Evolutionary conservation across 139 green algal species (phyloP), one percentile per base, ranked within the genome.

Genomic region (Asterochloris erici): DNA sequence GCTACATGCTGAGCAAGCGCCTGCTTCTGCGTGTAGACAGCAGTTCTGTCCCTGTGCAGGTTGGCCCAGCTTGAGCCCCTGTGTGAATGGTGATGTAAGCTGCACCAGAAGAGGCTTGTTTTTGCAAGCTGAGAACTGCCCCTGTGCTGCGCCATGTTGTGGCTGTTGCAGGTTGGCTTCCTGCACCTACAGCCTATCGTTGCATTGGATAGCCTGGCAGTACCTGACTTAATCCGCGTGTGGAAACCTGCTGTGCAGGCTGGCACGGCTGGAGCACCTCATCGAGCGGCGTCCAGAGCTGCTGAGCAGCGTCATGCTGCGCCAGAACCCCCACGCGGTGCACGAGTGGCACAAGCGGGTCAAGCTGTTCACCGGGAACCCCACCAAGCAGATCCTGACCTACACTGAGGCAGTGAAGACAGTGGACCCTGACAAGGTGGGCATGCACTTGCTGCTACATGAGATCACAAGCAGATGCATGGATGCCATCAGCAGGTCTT

Each of bases 311-410:
- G 97, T 99, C 29, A 94, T 98, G 90, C 92, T 99, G 83, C 91
- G 96, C 73, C 96, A 99, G 89, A 99, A 99, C 91, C 96, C 96
- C 47, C 95, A 99, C 91, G 98, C 98, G 79, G 96, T 99, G 83
- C 84, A 92, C 79, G 96, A 99, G 90, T 98, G 95, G 95, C 93
- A 96, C 88, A 97, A 98, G 87, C 90, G 97, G 47, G 95, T 96
- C 28, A 96, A 96, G 90, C 89, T 99, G 19, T 99, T 98, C 77
- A 84, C 89, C n/a, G 89, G 90, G 64, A 85, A 98, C 84, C 92
- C 94, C 23, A 91, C 85, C 16, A 91, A 91, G 73, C 96, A 99
- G 89, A 97, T 98, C 78, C 85, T 96, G 71, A 93, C 93, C 21
- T 99, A 96, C 89, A 97, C 96, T 13, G 95, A 99, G 85, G 96